phyloP scores from a whole-genome alignment of 2,329 filamentous ascomycete genomes.

The Colletotrichum navitas region DNA sequence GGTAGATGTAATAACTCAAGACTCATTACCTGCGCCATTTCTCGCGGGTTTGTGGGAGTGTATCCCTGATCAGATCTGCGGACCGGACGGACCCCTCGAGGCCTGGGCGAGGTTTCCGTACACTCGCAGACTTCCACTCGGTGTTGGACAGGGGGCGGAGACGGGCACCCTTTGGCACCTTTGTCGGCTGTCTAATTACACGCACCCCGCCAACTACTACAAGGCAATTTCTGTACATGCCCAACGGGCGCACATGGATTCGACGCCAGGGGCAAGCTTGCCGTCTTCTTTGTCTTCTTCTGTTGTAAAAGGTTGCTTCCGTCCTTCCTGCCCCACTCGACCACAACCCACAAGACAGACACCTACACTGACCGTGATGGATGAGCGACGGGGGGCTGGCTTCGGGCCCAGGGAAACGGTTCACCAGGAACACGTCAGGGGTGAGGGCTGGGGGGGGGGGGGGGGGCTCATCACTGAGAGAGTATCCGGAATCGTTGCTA shows the following conservation, averaged over 20 bases:
- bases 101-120: neutral
- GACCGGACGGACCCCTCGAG: conserved; percentile 1
- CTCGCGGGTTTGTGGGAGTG: neutral
- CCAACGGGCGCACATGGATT: conserved; percentile 17
- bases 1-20: neutral
- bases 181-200: conserved; percentile 36
- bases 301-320: neutral
- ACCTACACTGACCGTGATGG: neutral
- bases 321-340: neutral
- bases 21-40: neutral
- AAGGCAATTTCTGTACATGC: conserved; percentile 35
- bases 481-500: neutral
- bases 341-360: neutral
- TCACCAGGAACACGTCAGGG: conserved; percentile 5
- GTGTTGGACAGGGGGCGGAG: conserved; percentile 19
- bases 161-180: conserved; percentile 22
- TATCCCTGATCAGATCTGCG: conserved; percentile 10
- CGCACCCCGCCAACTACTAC: conserved; percentile 37
- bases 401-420: conserved; percentile 35
- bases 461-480: neutral
- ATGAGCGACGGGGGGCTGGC: conserved; percentile 11
- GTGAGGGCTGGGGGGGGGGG: neutral
- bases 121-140: neutral
- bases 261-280: neutral
- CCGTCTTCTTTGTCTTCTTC: neutral